Evolutionary conservation across 1,284 basidiomycete species (phyloP), one percentile per base, ranked within the genome.

Genomic region (Porogramme epimiltina): DNA sequence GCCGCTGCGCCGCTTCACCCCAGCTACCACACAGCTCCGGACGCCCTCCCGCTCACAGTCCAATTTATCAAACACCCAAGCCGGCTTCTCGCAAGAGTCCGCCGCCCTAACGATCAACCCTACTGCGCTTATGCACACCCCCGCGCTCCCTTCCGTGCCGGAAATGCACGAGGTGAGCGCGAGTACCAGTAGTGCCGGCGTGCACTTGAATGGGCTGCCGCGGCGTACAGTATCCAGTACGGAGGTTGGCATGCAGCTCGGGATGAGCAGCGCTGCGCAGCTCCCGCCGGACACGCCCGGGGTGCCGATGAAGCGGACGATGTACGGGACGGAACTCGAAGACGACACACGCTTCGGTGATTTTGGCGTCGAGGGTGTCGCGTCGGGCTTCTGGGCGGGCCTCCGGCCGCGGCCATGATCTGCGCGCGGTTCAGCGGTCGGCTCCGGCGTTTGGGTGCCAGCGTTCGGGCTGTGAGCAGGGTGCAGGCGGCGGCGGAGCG

Each of bases 241-340:
- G 23, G 65, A 63, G 45, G 46, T 67, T 28, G 66, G 64, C n/a
- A 51, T 55, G 22, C 54, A 51, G 25, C 53, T 63, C 13, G 66
- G 63, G 33, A 60, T 66, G 55, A 56, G 56, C 38, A 37, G 51
- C n/a, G 42, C 57, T 24, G 22, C 64, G 28, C 61, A 63, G 2
- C 55, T 65, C 26, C 60, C 62, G 43, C 66, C 68, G 13, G 70
- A 73, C 11, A 68, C 70, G 18, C 69, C 71, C 0, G 68, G 58
- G 25, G 62, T 50, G 40, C 72, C 73, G 15, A 67, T 76, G 54
- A 80, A 78, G 63, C 78, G 81, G 54, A 91, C 89, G 16, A 88
- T 91, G 83, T 91, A 89, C 67, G 88, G 88, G 4, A 91, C 88
- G 0, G 88, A 91, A 67, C 66, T 89, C 38, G 87, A 88, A 24